Base-by-base conservation (phyloP, 2,329 filamentous ascomycete genomes). In the Stachybotrys echinatus region DNA sequence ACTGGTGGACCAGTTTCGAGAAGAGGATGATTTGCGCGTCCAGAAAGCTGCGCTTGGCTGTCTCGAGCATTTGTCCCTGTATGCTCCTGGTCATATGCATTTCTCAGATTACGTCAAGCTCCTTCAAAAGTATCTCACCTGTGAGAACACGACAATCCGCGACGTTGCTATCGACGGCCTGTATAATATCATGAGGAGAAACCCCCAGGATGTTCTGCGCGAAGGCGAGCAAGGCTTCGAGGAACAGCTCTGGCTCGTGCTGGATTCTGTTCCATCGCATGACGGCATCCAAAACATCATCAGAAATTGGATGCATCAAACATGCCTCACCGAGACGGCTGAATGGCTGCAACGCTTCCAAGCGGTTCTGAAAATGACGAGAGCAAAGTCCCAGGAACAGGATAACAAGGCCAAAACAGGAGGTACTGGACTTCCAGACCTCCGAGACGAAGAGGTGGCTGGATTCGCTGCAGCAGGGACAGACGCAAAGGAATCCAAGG, bases 391-490 rank as follows among this genome's bases (percentile, higher is more conserved):
- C 2, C 79, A 83, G 40, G 77, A 82, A 23, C 75, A 79, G 42
- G 65, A 74, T 1, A 64, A 70, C 5, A 70, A 69, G 18, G 64
- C 74, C 4, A 67, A 73, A 12, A 80, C 59, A 74, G 58, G 65
- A 69, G 54, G 54, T 6, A 76, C 73, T 10, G 74, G 77, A 4
- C 75, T 80, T 12, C 78, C 89, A n/a, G 94, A 99, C 59, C 71
- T 97, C 0, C 88, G 92, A 54, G 94, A 99, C 63, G 94, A 99
- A 65, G 95, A 99, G 66, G 92, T 96, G 34, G 94, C 94, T 48
- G 94, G 94, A 0, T 97, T 99, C 62, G 92, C 92, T 27, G 82
- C 85, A n/a, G 84, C 87, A 2, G 78, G 78, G 23, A 85, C 83
- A 22, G 79, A 74, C 4, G 74, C 69, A 5, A 81, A 80, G 45